These are phyloP conservation scores for Macaranga tanarius DNA, from an alignment of 441 rosid genomes.

Conservation along the genomic window DNA sequence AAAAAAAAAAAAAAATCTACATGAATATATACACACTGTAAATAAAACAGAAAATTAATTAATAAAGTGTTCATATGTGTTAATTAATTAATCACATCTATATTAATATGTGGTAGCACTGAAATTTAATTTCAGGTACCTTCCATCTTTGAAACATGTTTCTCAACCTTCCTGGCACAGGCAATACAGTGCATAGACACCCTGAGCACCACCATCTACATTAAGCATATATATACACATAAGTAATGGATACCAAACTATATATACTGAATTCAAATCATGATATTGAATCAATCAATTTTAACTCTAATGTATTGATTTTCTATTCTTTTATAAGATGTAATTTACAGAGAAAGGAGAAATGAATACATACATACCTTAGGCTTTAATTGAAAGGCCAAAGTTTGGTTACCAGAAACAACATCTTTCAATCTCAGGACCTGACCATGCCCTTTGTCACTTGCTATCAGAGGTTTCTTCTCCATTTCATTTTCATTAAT, in stretches of 20 bases:
- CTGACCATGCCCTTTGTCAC: slow-evolving; percentile 26
- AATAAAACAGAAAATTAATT: background rate
- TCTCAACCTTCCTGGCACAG: slow-evolving; percentile 86
- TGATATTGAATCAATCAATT: too few relatives aligned
- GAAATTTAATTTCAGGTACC: slow-evolving; percentile 40
- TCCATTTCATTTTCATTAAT: slow-evolving; percentile 42
- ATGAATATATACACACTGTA: too few relatives aligned
- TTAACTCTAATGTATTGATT: too few relatives aligned
- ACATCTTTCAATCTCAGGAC: slow-evolving; percentile 52
- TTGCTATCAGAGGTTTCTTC: slow-evolving; percentile 43
- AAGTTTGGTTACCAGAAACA: slow-evolving; percentile 57
- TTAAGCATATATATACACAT: background rate
- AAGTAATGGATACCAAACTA: too few relatives aligned
- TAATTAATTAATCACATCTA: too few relatives aligned
- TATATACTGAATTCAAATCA: too few relatives aligned
- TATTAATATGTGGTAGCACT: too few relatives aligned
- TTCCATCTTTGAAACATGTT: slow-evolving; percentile 79
- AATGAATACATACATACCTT: slow-evolving; percentile 39
- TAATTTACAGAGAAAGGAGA: background rate
- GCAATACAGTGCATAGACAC: slow-evolving; percentile 94
- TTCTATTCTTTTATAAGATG: background rate
- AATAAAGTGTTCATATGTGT: too few relatives aligned
- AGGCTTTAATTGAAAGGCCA: slow-evolving; percentile 87
- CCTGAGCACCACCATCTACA: slow-evolving; percentile 74
- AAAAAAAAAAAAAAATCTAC: too few relatives aligned